Conservation (phyloP, 257 asterid genomes). For the Nicotiana undulata region DNA sequence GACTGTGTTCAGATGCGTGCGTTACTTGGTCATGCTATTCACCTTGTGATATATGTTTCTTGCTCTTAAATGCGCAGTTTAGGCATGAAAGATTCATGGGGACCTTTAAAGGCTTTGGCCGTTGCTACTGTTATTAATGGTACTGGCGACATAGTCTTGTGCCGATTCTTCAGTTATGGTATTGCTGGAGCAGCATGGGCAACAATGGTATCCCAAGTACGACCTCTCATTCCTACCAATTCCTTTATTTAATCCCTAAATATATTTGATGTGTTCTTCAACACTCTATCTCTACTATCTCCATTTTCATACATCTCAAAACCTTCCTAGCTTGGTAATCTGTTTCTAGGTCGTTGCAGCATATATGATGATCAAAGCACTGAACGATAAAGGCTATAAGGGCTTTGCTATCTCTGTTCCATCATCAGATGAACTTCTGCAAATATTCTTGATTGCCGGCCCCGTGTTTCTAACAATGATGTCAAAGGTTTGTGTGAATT, state of each 20-base stretch:
- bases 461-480: conserved; percentile 89
- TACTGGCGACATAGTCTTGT: conserved; percentile 72
- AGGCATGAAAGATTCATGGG: conserved; percentile 99
- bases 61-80: conserved; percentile 43
- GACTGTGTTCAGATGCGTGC: background rate
- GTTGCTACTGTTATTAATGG: conserved; percentile 81
- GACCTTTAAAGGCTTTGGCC: conserved; percentile 89
- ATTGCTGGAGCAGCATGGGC: conserved; percentile 99
- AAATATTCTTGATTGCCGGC: conserved; percentile 79
- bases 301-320: background rate
- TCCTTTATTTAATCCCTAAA: background rate
- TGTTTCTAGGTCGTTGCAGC: conserved; percentile 78
- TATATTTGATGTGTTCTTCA: background rate
- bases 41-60: background rate
- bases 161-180: conserved; percentile 75
- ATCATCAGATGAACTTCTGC: conserved; percentile 51
- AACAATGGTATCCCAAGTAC: conserved; percentile 89
- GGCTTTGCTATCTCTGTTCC: conserved; percentile 82
- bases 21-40: background rate
- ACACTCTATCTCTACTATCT: background rate
- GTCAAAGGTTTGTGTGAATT: conserved; percentile 60
- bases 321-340: background rate
- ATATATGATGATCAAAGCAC: conserved; percentile 76
- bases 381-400: conserved; percentile 72
- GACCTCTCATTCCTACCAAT: background rate